These are phyloP conservation scores for Echinosophora koreensis DNA, from an alignment of 306 rosid genomes.

Conservation along the genomic window DNA sequence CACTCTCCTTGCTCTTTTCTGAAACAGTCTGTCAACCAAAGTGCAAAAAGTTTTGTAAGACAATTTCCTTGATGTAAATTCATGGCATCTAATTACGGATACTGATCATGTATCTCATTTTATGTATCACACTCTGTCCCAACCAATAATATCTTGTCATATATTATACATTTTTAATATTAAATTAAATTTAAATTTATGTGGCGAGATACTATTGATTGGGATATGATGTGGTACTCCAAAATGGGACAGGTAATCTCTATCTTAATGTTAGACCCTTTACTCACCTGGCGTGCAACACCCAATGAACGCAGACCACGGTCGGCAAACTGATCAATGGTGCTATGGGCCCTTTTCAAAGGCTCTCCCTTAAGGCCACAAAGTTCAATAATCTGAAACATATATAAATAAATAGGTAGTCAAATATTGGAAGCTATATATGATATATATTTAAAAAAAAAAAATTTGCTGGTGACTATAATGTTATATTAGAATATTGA, in stretches of 20 bases:
- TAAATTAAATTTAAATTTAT: too few relatives aligned
- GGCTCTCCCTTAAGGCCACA: constrained; percentile 71
- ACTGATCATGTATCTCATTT: too few relatives aligned
- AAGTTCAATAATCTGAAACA: constrained; percentile 77
- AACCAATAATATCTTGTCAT: too few relatives aligned
- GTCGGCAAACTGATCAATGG: constrained; percentile 73
- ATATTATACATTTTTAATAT: too few relatives aligned
- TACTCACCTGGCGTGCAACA: constrained; percentile 74
- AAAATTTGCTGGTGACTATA: not conserved
- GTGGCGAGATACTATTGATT: too few relatives aligned
- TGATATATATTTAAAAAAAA: not conserved
- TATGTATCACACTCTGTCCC: too few relatives aligned
- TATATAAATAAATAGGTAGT: not conserved
- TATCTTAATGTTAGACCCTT: not conserved
- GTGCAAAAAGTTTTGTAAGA: constrained; percentile 1
- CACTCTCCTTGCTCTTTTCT: constrained; percentile 78
- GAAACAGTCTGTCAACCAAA: constrained; percentile 62
- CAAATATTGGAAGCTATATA: constrained; percentile 26
- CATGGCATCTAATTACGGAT: not conserved
- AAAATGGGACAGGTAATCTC: too few relatives aligned
- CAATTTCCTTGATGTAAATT: not conserved
- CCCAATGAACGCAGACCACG: constrained; percentile 92
- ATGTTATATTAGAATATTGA: not conserved
- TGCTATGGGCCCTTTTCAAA: constrained; percentile 60
- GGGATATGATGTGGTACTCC: too few relatives aligned